These are phyloP conservation scores for Micractinium conductrix DNA, from an alignment of 139 green algal species.

Conservation along the genomic window DNA sequence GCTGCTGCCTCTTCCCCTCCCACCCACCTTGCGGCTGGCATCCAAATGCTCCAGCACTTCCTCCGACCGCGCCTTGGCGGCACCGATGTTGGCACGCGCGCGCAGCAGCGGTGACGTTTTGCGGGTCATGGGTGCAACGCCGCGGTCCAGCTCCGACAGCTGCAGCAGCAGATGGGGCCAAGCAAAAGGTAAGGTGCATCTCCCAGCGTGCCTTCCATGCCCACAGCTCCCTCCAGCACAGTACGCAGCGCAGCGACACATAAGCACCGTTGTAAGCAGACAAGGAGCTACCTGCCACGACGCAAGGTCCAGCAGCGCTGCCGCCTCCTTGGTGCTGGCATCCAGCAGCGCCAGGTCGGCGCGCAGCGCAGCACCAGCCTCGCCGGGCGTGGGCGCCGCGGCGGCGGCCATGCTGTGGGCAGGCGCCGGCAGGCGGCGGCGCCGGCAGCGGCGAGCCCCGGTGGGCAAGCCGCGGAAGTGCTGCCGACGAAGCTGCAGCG, in stretches of 20 bases:
- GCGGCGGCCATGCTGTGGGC: background rate
- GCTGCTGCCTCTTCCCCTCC: background rate
- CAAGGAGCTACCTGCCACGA: background rate
- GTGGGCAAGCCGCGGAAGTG: too few relatives aligned
- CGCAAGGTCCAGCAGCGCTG: background rate
- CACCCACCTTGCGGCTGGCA: conserved; percentile 38
- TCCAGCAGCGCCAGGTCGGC: conserved; percentile 17
- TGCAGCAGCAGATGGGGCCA: too few relatives aligned
- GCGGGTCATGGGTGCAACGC: background rate
- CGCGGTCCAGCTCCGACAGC: conserved; percentile 14
- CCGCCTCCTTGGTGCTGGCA: conserved; percentile 5
- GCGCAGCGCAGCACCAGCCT: background rate
- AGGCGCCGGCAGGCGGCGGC: background rate
- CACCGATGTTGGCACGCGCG: conserved; percentile 37
- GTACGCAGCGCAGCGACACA: too few relatives aligned
- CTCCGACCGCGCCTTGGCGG: conserved; percentile 38
- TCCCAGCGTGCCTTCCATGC: too few relatives aligned
- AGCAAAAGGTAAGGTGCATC: too few relatives aligned
- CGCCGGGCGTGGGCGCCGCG: background rate
- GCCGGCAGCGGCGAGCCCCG: background rate
- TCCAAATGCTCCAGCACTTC: conserved; percentile 53
- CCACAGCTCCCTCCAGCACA: too few relatives aligned
- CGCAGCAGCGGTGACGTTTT: background rate
- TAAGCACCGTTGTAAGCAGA: too few relatives aligned
- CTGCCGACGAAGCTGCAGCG: too few relatives aligned